Percentiles rank a stretch among this genome's conserved stretches.
phyloP scores from a whole-genome alignment of 257 asterid species.

The Capsicum baccatum region DNA sequence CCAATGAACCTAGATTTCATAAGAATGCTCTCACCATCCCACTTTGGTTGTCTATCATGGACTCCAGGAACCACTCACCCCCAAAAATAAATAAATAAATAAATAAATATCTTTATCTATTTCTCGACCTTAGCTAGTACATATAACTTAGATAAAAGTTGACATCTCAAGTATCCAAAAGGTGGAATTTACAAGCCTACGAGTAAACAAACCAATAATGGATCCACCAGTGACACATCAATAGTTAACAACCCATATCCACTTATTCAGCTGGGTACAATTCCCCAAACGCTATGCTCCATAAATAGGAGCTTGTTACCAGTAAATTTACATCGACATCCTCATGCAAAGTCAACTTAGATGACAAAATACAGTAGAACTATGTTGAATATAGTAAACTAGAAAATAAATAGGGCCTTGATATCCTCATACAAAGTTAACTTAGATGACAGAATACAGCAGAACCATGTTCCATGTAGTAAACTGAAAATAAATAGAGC shows the following conservation, averaged over 20 bases:
- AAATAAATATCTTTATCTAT: too few species aligned
- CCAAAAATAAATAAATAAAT: too few species aligned
- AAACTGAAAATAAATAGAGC: neutral
- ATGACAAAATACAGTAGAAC: slow-evolving; percentile 9
- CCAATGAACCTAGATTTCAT: neutral
- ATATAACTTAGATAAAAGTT: neutral
- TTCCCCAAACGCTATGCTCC: neutral
- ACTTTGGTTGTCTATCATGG: neutral
- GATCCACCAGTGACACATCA: neutral
- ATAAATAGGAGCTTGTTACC: neutral
- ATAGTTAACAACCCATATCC: neutral
- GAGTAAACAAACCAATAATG: neutral
- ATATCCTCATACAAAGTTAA: neutral
- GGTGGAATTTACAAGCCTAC: neutral
- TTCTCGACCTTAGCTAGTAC: neutral
- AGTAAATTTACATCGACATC: neutral
- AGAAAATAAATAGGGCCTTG: neutral
- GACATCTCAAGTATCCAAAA: neutral
- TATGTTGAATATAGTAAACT: neutral
- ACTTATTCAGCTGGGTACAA: neutral
- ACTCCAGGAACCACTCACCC: too few species aligned
- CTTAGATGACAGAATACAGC: neutral
- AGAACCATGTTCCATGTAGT: neutral
- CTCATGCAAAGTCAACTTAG: neutral
- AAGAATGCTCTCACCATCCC: neutral